These are phyloP conservation scores for Sanghuangporus weigelae DNA, from an alignment of 1,284 basidiomycete genomes.

Conservation along the genomic window DNA sequence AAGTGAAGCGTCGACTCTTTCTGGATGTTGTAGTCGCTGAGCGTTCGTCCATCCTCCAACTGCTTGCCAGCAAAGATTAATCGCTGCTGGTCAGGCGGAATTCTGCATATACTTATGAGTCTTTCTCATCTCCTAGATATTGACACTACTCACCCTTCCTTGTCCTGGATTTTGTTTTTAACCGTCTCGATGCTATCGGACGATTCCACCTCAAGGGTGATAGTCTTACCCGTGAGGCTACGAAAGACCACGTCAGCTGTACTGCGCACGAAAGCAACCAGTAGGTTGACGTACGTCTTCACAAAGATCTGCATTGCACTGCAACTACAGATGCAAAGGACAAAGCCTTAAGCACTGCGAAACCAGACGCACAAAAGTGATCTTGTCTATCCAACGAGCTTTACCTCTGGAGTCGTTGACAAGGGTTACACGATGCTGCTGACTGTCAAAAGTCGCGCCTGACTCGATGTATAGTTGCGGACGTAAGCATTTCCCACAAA, in stretches of 20 bases:
- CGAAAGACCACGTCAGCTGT: neutral
- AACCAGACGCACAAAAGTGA: slow-evolving; percentile 34
- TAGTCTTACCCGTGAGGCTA: slow-evolving; percentile 98
- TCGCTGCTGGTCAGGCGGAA: slow-evolving; percentile 95
- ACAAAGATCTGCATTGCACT: slow-evolving; percentile 89
- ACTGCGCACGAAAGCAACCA: neutral
- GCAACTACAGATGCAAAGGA: neutral
- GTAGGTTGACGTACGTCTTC: slow-evolving; percentile 69
- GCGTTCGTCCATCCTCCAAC: slow-evolving; percentile 89
- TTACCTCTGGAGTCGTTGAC: slow-evolving; percentile 85
- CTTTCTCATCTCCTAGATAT: neutral
- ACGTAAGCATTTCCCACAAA: neutral
- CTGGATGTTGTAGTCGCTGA: slow-evolving; percentile 93
- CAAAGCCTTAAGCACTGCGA: neutral
- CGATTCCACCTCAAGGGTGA: slow-evolving; percentile 96
- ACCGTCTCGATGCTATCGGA: slow-evolving; percentile 98
- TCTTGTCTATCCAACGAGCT: slow-evolving; percentile 77
- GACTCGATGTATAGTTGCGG: slow-evolving; percentile 1
- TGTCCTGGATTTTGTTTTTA: slow-evolving; percentile 95
- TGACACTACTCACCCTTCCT: slow-evolving; percentile 69
- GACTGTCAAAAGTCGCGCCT: slow-evolving; percentile 15
- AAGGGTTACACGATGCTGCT: slow-evolving; percentile 24
- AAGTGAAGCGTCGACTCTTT: slow-evolving; percentile 96
- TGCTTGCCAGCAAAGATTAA: slow-evolving; percentile 99
- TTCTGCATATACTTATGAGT: slow-evolving; percentile 39